Evolutionary conservation across 306 rosid species (phyloP).

Genomic region (Cucurbita maxima): DNA sequence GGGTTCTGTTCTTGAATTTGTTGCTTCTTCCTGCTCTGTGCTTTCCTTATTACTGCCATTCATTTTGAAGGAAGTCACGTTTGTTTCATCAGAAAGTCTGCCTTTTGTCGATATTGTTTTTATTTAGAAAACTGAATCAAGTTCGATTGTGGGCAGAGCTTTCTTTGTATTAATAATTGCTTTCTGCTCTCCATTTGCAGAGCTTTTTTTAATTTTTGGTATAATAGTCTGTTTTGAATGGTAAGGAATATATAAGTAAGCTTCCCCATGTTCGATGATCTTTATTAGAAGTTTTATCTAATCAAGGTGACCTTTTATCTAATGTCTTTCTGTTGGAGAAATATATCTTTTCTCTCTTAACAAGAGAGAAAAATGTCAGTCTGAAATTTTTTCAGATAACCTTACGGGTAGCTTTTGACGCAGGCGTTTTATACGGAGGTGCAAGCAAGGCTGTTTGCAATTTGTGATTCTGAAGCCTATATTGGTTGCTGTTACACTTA

Average conservation of each 20-base stretch:
- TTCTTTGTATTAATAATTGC: neutral
- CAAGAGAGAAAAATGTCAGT: neutral
- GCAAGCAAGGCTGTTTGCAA: slow-evolving; percentile 98
- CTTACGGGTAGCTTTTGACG: slow-evolving; percentile 9
- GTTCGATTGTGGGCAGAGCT: neutral
- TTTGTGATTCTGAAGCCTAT: slow-evolving; percentile 94
- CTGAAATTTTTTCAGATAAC: neutral
- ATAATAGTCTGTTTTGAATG: neutral
- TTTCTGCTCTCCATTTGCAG: neutral
- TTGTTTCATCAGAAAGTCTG: neutral
- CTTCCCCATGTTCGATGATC: neutral
- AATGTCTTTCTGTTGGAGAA: neutral
- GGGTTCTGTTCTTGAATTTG: neutral
- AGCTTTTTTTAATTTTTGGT: neutral
- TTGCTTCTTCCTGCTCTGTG: neutral
- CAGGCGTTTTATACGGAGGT: slow-evolving; percentile 95
- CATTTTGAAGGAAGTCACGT: neutral
- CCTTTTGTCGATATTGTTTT: neutral
- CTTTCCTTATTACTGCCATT: neutral
- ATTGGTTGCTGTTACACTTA: slow-evolving; percentile 67
- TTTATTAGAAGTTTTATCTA: neutral
- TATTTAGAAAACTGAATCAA: neutral
- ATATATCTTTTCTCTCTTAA: neutral
- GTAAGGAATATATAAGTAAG: neutral
- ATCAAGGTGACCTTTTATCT: neutral